Base-by-base conservation (phyloP, 805 yeast genomes). In the Saccharomycopsis sp. region DNA sequence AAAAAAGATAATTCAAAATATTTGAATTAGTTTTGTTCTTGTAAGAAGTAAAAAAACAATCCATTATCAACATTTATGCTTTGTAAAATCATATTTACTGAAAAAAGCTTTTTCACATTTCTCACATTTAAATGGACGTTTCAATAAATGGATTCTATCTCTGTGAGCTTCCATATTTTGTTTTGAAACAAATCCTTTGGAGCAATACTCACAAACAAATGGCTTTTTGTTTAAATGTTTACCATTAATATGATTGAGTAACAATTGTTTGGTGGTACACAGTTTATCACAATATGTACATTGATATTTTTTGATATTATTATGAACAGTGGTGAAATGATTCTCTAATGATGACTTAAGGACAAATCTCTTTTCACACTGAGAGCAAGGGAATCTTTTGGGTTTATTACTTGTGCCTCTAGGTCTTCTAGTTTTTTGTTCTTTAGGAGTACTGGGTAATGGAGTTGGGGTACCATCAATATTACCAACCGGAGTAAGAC, bases 151-250 rank as follows among this genome's bases (percentile, higher is more conserved):
- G n/a, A 45, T 39, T 23, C 49, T 26, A 28, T 45, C 49, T 10
- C 49, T 35, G 27, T 45, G 49, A 3, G 49, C 49, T 23, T 45
- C 44, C 49, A 45, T 45, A 29, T 45, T 45, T 27, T 45, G 49
- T 19, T 45, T 45, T 3, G 46, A 42, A 5, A 45, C 49, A 42
- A 45, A 45, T 33, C 47, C 47, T 34, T 42, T 41, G 2, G 29
- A 10, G 25, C 49, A 45, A 18, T 27, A 45, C 17, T 42, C 40
- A 17, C 49, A 45, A 5, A 33, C 39, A 36, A 39, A 45, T 6
- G 49, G 46, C 29, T 42, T 42, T 13, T 42, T 45, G 21, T 42
- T 39, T 34, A 45, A 36, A 27, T 45, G 49, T 34, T 39, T 39
- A 3, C 49, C 49, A 28, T 45, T 45, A 14, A 42, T 37, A 29